Evolutionary conservation across 305 asterid genomes (phyloP), one percentile per base, ranked within the genome.

Genomic region (Euphrasia arctica): DNA sequence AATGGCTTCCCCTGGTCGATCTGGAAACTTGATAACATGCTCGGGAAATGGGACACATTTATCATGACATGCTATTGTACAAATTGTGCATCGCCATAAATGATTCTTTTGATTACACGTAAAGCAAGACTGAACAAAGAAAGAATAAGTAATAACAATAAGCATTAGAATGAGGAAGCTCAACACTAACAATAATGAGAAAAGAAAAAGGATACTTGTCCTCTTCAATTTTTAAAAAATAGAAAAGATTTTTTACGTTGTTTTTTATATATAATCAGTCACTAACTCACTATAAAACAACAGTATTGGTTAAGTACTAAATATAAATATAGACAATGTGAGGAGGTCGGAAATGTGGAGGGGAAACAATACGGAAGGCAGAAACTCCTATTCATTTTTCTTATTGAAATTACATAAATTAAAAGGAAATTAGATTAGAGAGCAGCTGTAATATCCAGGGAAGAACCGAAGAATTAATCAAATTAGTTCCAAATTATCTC

Each of bases 21-120:
- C 78, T 73, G 77, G 81, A 56, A 84, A 61, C 68, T 70, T 74
- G 48, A 89, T 47, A 69, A 87, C 95, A 58, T 85, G 71, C 76
- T 89, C 94, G 2, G 87, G 87, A 73, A 89, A 92, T 71, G 98
- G 88, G 13, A 83, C 88, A 67, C 98, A 92, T 71, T 78, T 84
- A 42, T 76, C 81, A 73, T 92, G 98, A 25, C 80, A 82, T 71
- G 98, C 97, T 54, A 79, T 71, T 54, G 82, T 80, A 68, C 98
- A 92, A 69, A 79, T 77, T 69, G 70, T 69, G 85, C 98, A 92
- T 66, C 93, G 80, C 95, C 84, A 83, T 65, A 92, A 68, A 69
- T 75, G 84, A 67, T 76, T 64, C 69, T 76, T 89, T 76, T 84
- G 90, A 71, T 85, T 84, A 69, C 98, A 92, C 62, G 85, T 60